Percentiles rank a stretch among this genome's conserved stretches.
Evolutionary conservation across 169 alveolate species (phyloP).

Genomic region (Sarcocystis neurona): DNA sequence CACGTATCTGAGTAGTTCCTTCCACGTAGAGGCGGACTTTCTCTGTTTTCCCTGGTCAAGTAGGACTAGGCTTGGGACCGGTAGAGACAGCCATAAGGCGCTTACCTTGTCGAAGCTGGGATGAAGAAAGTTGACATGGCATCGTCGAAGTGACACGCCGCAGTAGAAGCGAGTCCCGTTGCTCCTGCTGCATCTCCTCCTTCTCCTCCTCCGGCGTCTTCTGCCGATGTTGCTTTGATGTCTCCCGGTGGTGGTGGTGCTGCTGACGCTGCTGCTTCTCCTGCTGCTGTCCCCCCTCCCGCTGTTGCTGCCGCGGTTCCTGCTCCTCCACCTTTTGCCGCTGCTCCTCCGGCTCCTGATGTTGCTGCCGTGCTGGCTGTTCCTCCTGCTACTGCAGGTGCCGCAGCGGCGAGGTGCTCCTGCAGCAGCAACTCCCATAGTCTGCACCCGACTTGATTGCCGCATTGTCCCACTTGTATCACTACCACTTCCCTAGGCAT

Average conservation of each 20-base stretch:
- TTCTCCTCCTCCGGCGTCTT: too few species aligned
- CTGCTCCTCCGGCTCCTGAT: not conserved
- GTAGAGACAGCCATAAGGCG: too few species aligned
- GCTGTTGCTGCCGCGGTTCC: not conserved
- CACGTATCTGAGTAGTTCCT: too few species aligned
- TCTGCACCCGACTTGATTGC: conserved; percentile 98
- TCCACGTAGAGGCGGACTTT: too few species aligned
- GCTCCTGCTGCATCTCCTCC: too few species aligned
- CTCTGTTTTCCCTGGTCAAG: too few species aligned
- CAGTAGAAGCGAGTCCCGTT: too few species aligned
- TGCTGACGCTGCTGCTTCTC: not conserved
- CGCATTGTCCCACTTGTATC: conserved; percentile 99
- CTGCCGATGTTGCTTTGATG: not conserved
- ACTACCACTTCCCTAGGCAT: conserved; percentile 99
- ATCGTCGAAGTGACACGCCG: not conserved
- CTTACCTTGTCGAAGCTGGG: too few species aligned
- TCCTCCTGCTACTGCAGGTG: not conserved
- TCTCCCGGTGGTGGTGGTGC: not conserved
- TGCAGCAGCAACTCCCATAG: conserved; percentile 97
- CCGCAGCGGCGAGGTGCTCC: conserved; percentile 93
- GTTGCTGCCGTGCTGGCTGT: not conserved
- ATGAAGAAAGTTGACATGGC: conserved; percentile 19
- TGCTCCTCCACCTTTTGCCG: not conserved
- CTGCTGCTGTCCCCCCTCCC: not conserved
- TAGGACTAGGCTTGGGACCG: too few species aligned